Conservation (phyloP, 176 grass and related monocot genomes). For the Thinopyrum elongatum region DNA sequence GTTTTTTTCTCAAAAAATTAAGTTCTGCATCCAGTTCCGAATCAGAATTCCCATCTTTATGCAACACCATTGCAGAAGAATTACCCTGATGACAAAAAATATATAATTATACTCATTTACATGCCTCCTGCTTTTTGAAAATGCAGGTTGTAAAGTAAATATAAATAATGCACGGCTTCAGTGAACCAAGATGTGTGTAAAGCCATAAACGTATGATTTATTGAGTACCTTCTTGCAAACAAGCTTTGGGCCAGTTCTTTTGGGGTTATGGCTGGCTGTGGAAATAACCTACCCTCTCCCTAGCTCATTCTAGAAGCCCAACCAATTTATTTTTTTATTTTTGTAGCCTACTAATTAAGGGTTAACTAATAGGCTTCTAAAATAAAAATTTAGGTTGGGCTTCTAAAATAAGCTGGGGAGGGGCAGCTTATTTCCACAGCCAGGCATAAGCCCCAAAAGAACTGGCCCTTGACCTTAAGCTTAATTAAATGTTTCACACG, state of each 20-base stretch:
- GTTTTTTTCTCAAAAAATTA: conserved; percentile 30
- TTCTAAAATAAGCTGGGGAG: too few species aligned
- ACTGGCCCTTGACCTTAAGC: neutral
- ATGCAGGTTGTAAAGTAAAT: conserved; percentile 7
- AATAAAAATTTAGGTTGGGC: too few species aligned
- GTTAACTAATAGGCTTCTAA: too few species aligned
- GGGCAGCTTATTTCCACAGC: too few species aligned
- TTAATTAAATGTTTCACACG: neutral
- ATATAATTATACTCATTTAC: neutral
- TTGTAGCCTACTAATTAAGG: too few species aligned
- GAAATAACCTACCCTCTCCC: neutral
- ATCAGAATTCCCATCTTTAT: neutral
- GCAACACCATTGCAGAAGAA: conserved; percentile 20
- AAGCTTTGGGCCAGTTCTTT: neutral
- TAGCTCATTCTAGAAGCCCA: too few species aligned
- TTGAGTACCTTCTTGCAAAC: conserved; percentile 6
- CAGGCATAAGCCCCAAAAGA: too few species aligned
- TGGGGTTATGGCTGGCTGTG: too few species aligned
- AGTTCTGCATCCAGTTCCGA: conserved; percentile 39
- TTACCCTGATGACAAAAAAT: conserved; percentile 35
- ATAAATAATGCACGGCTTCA: conserved; percentile 24
- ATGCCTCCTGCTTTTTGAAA: neutral
- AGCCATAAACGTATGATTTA: neutral
- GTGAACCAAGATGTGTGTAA: neutral
- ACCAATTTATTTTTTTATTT: too few species aligned